These are phyloP conservation scores for Zalaria obscura DNA, from an alignment of 2,329 filamentous ascomycete species.

Conservation along the genomic window DNA sequence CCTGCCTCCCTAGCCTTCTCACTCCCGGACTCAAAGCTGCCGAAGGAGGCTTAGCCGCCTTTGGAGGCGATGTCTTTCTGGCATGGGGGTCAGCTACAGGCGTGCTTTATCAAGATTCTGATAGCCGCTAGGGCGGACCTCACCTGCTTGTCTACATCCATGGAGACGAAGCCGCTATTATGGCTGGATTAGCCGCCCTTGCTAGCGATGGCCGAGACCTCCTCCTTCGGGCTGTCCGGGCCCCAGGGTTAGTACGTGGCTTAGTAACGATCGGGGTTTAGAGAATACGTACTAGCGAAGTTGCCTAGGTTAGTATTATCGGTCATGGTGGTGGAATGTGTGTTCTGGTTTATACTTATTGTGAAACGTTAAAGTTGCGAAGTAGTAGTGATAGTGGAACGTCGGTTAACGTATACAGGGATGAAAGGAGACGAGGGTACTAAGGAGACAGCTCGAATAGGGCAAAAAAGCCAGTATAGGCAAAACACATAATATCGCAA, in stretches of 20 bases:
- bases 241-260: too few relatives aligned
- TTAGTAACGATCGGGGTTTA: too few relatives aligned
- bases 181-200: conserved; percentile 33
- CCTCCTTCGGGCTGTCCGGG: conserved; percentile 35
- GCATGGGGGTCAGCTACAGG: conserved; percentile 4
- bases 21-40: conserved; percentile 14
- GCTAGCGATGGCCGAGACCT: conserved; percentile 33
- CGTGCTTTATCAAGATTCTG: background rate
- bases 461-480: too few relatives aligned
- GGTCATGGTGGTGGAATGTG: too few relatives aligned
- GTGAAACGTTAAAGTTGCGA: too few relatives aligned
- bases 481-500: too few relatives aligned
- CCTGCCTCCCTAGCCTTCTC: conserved; percentile 15
- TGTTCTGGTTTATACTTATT: too few relatives aligned
- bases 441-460: too few relatives aligned
- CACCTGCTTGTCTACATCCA: conserved; percentile 9
- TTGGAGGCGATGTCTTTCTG: conserved; percentile 15
- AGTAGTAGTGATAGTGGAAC: too few relatives aligned
- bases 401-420: too few relatives aligned
- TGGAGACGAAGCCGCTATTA: conserved; percentile 20
- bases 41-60: conserved; percentile 14
- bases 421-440: too few relatives aligned
- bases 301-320: conserved; percentile 38
- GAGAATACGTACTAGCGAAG: too few relatives aligned
- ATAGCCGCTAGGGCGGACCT: conserved; percentile 3